phyloP scores from a whole-genome alignment of 352 stramenopile genomes.

The Globisporangium sylvaticum region DNA sequence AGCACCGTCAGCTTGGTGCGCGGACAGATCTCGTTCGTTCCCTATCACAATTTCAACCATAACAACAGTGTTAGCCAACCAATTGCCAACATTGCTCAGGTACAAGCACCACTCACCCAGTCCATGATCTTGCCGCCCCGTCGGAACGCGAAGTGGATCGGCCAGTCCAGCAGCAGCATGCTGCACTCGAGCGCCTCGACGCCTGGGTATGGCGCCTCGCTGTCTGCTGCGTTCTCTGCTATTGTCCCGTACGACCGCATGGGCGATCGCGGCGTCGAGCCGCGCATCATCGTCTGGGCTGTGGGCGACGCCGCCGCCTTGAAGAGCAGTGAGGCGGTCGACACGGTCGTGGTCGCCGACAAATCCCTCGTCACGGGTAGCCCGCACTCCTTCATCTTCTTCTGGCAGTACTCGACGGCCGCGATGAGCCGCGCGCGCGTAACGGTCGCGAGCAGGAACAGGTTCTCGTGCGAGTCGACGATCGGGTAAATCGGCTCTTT shows the following conservation, averaged over 20 bases:
- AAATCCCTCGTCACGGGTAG: background rate
- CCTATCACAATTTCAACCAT: too few species aligned
- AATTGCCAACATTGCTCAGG: too few species aligned
- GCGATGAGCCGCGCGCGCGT: conserved; percentile 46
- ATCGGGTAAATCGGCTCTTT: conserved; percentile 71
- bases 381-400: conserved; percentile 21
- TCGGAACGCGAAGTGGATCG: conserved; percentile 66
- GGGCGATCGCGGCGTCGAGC: too few species aligned
- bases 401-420: conserved; percentile 56
- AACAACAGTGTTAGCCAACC: too few species aligned
- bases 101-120: conserved; percentile 25
- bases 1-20: conserved; percentile 67
- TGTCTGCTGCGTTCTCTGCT: background rate
- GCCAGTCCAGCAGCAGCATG: conserved; percentile 35
- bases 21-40: conserved; percentile 58
- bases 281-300: too few species aligned
- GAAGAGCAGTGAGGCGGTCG: conserved; percentile 31
- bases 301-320: conserved; percentile 18
- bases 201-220: conserved; percentile 11
- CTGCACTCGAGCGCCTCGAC: conserved; percentile 15
- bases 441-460: conserved; percentile 67
- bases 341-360: conserved; percentile 7
- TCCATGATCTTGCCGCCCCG: conserved; percentile 74
- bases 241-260: background rate
- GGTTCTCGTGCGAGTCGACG: conserved; percentile 58